Evolutionary conservation across 225 moss, liverwort and hornwort species (phyloP), one percentile per base, ranked within the genome.

Genomic region (Polytrichum commune): DNA sequence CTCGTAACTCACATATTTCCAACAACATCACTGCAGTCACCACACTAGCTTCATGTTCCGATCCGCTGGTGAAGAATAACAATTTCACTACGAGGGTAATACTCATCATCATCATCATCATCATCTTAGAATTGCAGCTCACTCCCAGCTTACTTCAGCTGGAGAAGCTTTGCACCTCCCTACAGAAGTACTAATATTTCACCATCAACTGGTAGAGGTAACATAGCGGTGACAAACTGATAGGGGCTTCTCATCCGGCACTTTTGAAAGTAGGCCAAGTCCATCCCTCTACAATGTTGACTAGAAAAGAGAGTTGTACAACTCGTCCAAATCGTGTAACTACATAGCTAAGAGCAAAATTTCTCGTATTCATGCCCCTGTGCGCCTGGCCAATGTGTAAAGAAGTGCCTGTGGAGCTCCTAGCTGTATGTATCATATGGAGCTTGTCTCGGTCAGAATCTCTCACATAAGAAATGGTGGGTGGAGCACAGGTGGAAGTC

Each of bases 401-500:
- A 1, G 26, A 26, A 26, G 0, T 26, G 26, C 26, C 26, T 26
- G 1, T 26, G 1, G 1, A 1, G 26, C 1, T 26, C 26, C 26
- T 26, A 26, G 26, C 26, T 26, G 26, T 26, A 26, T 26, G 1
- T 26, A 26, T 26, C 26, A 26, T 26, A 26, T 26, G 1, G 26
- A 26, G 26, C 26, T 26, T 1, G 1, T 26, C 26, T 26, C 1
- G 26, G 30, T 30, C 30, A 30, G 5, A 30, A 30, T 55, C 18
- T 55, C 28, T 83, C 55, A 84, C 23, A 81, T 87, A 33, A 84
- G 84, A 55, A 87, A 30, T 13, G 81, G 84, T 25, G 87, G 87
- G 64, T 87, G 87, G 26, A 87, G 81, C 9, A 87, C 87, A 33
- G 81, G 79, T 3, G 87, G 87, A 54, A 88, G 88, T 63, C 76